Conservation (phyloP, 2,329 filamentous ascomycete species). For the Pochonia chlamydosporia region DNA sequence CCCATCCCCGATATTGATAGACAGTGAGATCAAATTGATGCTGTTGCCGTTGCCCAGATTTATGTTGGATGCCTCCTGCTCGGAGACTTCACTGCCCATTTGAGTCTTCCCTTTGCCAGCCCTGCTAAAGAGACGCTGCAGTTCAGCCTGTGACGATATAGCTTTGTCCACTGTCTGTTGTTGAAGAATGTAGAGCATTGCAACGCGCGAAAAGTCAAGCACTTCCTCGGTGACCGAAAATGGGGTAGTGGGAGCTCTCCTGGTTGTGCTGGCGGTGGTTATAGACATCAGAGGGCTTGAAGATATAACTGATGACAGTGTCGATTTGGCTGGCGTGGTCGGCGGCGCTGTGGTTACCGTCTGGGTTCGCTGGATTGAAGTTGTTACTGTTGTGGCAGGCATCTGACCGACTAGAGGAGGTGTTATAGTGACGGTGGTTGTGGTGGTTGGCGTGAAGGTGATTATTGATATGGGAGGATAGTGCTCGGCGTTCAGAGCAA, state of each 20-base stretch:
- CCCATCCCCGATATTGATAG: constrained; percentile 31
- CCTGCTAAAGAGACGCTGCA: constrained; percentile 50
- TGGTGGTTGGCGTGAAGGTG: constrained; percentile 4
- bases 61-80: constrained; percentile 34
- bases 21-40: constrained; percentile 44
- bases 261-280: background rate
- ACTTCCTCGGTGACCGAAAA: constrained; percentile 50
- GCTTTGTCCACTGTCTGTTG: constrained; percentile 45
- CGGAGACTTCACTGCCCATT: constrained; percentile 26
- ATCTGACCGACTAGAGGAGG: background rate
- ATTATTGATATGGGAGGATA: constrained; percentile 8
- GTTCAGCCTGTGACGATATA: constrained; percentile 43
- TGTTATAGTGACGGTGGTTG: background rate
- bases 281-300: background rate
- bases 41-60: constrained; percentile 38
- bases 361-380: background rate
- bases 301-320: background rate
- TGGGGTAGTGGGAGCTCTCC: background rate
- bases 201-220: constrained; percentile 58
- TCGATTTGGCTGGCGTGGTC: background rate
- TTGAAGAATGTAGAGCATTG: constrained; percentile 57
- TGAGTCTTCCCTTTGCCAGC: constrained; percentile 24
- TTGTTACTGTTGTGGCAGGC: background rate
- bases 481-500: background rate
- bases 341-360: background rate